A percentile compares a stretch with the other conserved stretches of the same genome.
phyloP scores from a whole-genome alignment of 805 yeast species.

The Yamadazyma takamatsuzukensis region DNA sequence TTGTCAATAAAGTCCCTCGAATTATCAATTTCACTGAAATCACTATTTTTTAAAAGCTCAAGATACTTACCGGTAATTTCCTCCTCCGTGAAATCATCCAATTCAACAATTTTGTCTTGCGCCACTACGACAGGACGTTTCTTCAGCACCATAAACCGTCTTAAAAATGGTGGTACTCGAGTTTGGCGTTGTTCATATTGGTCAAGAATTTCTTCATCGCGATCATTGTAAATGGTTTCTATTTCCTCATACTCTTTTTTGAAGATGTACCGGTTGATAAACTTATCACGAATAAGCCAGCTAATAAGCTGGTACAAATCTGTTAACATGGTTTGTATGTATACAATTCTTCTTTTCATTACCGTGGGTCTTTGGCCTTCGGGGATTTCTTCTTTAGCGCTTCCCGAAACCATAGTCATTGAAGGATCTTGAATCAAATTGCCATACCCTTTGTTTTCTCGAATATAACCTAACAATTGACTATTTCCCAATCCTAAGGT shows the following conservation, averaged over 20 bases:
- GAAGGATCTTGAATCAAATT: slow-evolving; percentile 29
- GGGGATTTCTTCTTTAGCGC: neutral
- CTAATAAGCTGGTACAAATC: slow-evolving; percentile 20
- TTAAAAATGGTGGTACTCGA: slow-evolving; percentile 25
- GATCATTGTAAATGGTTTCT: slow-evolving; percentile 3
- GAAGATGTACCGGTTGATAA: slow-evolving; percentile 8
- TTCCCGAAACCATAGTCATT: slow-evolving; percentile 18
- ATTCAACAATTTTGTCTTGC: slow-evolving; percentile 7
- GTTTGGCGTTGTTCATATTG: slow-evolving; percentile 16
- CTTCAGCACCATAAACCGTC: slow-evolving; percentile 22
- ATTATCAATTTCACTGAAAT: slow-evolving; percentile 36
- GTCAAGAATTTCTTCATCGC: slow-evolving; percentile 13
- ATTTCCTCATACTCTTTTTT: no score
- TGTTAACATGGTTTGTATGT: slow-evolving; percentile 16
- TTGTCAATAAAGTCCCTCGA: slow-evolving; percentile 25
- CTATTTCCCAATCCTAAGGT: neutral
- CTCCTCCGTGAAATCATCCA: slow-evolving; percentile 16
- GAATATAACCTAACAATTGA: slow-evolving; percentile 3
- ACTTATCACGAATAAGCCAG: slow-evolving; percentile 15
- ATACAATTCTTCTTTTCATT: slow-evolving; percentile 17
- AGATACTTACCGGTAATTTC: slow-evolving; percentile 19
- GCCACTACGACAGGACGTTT: slow-evolving; percentile 4
- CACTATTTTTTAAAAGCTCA: slow-evolving; percentile 21
- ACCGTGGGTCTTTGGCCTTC: slow-evolving; percentile 12
- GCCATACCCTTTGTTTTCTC: slow-evolving; percentile 19